Evolutionary conservation across 805 yeast species (phyloP).

Genomic region (Starmera caribaea): DNA sequence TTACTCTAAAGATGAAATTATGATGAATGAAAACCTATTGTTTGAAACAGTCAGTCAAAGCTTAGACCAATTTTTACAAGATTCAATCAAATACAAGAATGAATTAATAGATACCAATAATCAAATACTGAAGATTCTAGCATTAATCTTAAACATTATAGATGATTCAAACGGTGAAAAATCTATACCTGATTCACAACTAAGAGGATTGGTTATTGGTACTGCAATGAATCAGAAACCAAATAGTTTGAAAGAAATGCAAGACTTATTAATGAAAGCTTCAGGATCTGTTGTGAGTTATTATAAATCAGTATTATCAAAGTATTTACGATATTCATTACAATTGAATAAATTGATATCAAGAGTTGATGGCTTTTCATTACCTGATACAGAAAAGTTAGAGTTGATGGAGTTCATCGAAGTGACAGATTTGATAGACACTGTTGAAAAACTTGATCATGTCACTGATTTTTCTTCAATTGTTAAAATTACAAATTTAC

Average conservation of each 20-base stretch:
- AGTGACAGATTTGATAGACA: conserved; percentile 3
- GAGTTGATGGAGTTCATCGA: conserved; percentile 1
- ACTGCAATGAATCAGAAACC: conserved; percentile 14
- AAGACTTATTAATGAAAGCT: conserved; percentile 18
- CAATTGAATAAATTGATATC: conserved; percentile 9
- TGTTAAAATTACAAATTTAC: conserved; percentile 12
- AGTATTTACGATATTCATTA: conserved; percentile 15
- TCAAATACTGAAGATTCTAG: conserved; percentile 18
- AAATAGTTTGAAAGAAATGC: too few relatives aligned
- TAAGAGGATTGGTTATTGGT: conserved; percentile 25
- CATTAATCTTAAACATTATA: conserved; percentile 21
- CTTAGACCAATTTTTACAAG: conserved; percentile 30
- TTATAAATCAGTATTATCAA: conserved; percentile 20
- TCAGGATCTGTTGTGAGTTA: conserved; percentile 21
- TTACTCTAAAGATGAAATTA: conserved; percentile 38
- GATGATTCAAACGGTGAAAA: conserved; percentile 27
- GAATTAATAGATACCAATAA: conserved; percentile 20
- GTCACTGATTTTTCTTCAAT: conserved; percentile 1
- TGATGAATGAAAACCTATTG: conserved; percentile 37
- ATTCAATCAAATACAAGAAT: conserved; percentile 27
- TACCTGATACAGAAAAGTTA: neutral
- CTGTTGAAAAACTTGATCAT: too few relatives aligned
- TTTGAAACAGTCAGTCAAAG: conserved; percentile 40
- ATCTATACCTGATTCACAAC: conserved; percentile 31
- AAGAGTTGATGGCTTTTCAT: conserved; percentile 2